Evolutionary conservation across 768 basidiomycete species (phyloP).

Genomic region (Collybia nuda): DNA sequence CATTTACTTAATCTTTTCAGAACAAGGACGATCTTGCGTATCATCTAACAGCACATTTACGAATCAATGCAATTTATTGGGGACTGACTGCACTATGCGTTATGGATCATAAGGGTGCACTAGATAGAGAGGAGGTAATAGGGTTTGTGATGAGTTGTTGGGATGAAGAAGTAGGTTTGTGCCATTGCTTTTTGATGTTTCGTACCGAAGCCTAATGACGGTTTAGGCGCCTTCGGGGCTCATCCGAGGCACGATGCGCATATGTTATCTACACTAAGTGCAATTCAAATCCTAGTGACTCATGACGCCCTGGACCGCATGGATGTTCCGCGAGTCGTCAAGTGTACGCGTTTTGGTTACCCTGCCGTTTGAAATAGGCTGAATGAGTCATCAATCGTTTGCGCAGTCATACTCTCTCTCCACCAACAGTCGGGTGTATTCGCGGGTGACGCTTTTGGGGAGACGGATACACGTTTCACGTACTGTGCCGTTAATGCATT

Average conservation of each 20-base stretch:
- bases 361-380: background rate
- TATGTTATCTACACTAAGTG: constrained; percentile 82
- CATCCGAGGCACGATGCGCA: constrained; percentile 95
- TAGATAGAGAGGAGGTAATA: constrained; percentile 83
- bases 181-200: constrained; percentile 3
- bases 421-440: constrained; percentile 89
- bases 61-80: constrained; percentile 97
- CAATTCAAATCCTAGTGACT: constrained; percentile 87
- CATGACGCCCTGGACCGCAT: constrained; percentile 78
- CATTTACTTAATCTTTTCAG: constrained; percentile 30
- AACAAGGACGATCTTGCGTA: constrained; percentile 83
- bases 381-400: background rate
- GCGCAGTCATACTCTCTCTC: constrained; percentile 75
- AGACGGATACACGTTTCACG: constrained; percentile 87
- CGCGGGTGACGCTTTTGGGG: constrained; percentile 89
- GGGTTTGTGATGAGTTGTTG: constrained; percentile 93
- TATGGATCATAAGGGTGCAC: constrained; percentile 75
- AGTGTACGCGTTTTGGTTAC: constrained; percentile 53
- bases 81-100: constrained; percentile 85
- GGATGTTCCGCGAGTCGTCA: constrained; percentile 66
- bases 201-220: background rate
- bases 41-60: constrained; percentile 89
- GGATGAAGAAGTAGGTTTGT: constrained; percentile 82
- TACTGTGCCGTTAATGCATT: constrained; percentile 87
- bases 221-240: constrained; percentile 84